Evolutionary conservation across 2,329 filamentous ascomycete genomes (phyloP).

Genomic region (Scedosporium aurantiacum): DNA sequence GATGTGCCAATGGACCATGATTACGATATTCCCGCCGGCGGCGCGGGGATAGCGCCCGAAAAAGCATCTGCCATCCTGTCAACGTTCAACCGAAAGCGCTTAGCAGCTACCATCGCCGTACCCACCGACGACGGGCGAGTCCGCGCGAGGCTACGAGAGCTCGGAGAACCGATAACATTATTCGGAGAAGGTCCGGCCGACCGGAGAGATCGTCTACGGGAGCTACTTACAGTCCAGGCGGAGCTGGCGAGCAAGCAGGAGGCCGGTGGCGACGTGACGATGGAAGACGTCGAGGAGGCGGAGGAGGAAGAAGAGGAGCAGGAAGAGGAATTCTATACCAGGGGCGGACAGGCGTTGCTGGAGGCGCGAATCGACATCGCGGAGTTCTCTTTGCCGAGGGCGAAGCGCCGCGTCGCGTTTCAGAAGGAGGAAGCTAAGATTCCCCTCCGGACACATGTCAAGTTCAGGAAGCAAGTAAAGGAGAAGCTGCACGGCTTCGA

Average conservation of each 20-base stretch:
- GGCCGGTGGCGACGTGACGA: constrained; percentile 42
- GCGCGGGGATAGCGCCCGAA: constrained; percentile 60
- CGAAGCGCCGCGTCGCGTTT: constrained; percentile 63
- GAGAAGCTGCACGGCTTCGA: constrained; percentile 74
- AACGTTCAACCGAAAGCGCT: constrained; percentile 84
- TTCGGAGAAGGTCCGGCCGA: constrained; percentile 87
- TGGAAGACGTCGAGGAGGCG: constrained; percentile 43
- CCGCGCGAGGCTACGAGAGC: constrained; percentile 65
- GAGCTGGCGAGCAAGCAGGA: constrained; percentile 33
- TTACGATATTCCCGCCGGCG: constrained; percentile 62
- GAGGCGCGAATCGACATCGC: constrained; percentile 71
- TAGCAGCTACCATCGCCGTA: constrained; percentile 79
- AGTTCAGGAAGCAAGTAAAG: constrained; percentile 82
- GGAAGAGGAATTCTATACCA: constrained; percentile 92
- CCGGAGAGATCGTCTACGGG: constrained; percentile 73
- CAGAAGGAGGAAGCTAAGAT: constrained; percentile 76
- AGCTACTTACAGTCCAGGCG: constrained; percentile 62
- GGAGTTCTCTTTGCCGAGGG: constrained; percentile 70
- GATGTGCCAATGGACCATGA: constrained; percentile 60
- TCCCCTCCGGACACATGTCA: constrained; percentile 78
- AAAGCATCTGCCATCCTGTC: constrained; percentile 75
- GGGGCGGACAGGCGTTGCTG: constrained; percentile 63
- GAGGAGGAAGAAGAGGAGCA: constrained; percentile 54
- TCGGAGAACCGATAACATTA: constrained; percentile 87
- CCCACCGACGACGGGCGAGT: constrained; percentile 90